Evolutionary conservation across 345 rosid species (phyloP), one percentile per base, ranked within the genome.

Genomic region (Citrus glauca): DNA sequence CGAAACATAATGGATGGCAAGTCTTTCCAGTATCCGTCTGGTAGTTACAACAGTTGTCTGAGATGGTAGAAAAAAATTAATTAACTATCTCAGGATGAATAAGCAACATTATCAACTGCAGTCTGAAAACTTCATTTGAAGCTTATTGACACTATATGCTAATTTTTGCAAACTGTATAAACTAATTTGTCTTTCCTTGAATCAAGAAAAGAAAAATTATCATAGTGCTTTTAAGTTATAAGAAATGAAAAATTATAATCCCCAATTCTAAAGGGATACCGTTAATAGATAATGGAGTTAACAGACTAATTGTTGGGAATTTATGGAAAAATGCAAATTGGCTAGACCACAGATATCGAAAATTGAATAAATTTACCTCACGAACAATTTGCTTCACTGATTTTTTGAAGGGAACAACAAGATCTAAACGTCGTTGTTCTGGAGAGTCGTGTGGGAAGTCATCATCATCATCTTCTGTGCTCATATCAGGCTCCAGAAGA

Each of bases 41-140:
- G 97, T 91, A 45, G 99, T 96, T 59, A 91, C 94, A 78, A 94
- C 92, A 30, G 94, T 86, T 19, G 97, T 92, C 99, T 94, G 87
- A 68, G 76, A 77, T 71, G 80, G 53, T 42, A 83, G 14, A 85
- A 50, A 79, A 20, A 60, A 65, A 71, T 79, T 45, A 69, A 71
- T 45, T 35, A 81, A 68, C 20, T 7, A 37, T 19, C 16, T 40
- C 77, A 42, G 59, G 37, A 74, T 1, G 22, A 45, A 27, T 50
- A 4, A 75, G 22, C 68, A 50, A 50, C 53, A 32, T 32, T n/a
- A 45, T 75, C 42, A 48, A 64, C 25, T 42, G 5, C 22, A 13
- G 9, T 74, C 63, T 42, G 69, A 65, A 65, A 45, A 69, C 11
- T 45, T 42, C 60, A 71, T 50, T 69, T 50, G 20, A 53, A 20